Base-by-base conservation (phyloP, 768 basidiomycete species). In the Russula sp. region DNA sequence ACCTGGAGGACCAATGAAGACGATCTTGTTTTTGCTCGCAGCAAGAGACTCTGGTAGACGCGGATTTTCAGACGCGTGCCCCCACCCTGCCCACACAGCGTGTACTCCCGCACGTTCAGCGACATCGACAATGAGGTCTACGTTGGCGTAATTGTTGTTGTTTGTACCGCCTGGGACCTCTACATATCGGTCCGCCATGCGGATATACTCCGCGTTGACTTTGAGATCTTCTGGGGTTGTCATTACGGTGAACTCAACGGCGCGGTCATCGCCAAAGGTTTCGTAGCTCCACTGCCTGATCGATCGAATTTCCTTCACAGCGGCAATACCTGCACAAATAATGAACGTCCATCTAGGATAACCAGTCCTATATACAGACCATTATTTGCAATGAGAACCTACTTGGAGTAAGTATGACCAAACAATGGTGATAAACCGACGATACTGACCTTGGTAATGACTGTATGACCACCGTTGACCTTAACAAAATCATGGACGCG, bases 21-120 rank as follows among this genome's bases (percentile, higher is more conserved):
- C 90, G 73, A 99, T 95, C 77, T 94, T 96, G 79, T 94, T 84
- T 76, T 92, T 92, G 76, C 88, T 92, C 4, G 93, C 88, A 36
- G 90, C 86, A 48, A 99, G 84, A 64, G 89, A 90, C 75, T 99
- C 97, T 0, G 97, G 97, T 24, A 99, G 79, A 59, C 94, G 87
- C 1, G 97, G 97, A 76, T 99, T 99, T 76, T 99, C 97, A 2
- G 97, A 98, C 30, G 97, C 97, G 76, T 99, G 97, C 56, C 97
- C 97, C 97, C 97, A 99, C 62, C 97, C 97, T 40, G 97, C 97
- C 97, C 97, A 99, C 28, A 99, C 97, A 50, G 97, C 97, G 72
- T 99, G 97, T 1, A 98, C 97, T 36, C 94, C 97, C 24, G 94
- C 84, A 69, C 97, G 88, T 77, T 99, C 95, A 49, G 97, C 97